Percentiles rank a stretch among this genome's conserved stretches.
These are phyloP conservation scores for Xylariaceae sp. DNA, from an alignment of 2,329 filamentous ascomycete genomes.

Conservation along the genomic window DNA sequence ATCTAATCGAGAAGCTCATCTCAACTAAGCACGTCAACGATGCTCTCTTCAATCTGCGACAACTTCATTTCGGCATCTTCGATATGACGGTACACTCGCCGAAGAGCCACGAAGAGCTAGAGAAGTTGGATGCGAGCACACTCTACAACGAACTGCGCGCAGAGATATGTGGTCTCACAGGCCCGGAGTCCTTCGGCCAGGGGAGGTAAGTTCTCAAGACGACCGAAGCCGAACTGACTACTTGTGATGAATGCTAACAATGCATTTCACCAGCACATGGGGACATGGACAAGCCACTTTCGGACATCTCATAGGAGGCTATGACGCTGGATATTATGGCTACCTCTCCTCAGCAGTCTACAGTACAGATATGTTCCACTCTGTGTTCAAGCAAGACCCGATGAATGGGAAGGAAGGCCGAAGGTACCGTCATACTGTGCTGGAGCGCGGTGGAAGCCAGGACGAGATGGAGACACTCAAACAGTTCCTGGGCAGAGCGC, in stretches of 20 bases:
- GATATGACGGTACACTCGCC: constrained; percentile 78
- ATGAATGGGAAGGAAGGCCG: constrained; percentile 72
- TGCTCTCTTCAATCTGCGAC: constrained; percentile 70
- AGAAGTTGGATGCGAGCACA: constrained; percentile 58
- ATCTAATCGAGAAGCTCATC: constrained; percentile 68
- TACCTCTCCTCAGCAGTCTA: constrained; percentile 74
- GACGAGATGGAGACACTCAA: constrained; percentile 77
- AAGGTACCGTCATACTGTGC: constrained; percentile 70
- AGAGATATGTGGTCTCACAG: constrained; percentile 68
- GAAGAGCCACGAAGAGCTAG: constrained; percentile 60
- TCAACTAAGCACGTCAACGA: constrained; percentile 76
- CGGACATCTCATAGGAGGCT: constrained; percentile 76
- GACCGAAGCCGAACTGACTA: not conserved
- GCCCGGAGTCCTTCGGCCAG: constrained; percentile 61
- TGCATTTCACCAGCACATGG: constrained; percentile 51
- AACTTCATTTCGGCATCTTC: constrained; percentile 76
- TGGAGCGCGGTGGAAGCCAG: constrained; percentile 71
- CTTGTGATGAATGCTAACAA: too few species aligned
- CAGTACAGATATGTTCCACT: constrained; percentile 80
- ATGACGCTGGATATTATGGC: constrained; percentile 80
- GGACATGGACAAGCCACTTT: constrained; percentile 76
- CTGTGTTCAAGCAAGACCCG: constrained; percentile 69
- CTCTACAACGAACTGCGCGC: constrained; percentile 69
- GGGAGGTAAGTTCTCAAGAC: constrained; percentile 39
- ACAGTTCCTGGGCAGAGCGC: constrained; percentile 72